Percentiles rank a stretch among this genome's conserved stretches.
phyloP scores from a whole-genome alignment of 75 land plant genomes.

The Picea sitchensis region DNA sequence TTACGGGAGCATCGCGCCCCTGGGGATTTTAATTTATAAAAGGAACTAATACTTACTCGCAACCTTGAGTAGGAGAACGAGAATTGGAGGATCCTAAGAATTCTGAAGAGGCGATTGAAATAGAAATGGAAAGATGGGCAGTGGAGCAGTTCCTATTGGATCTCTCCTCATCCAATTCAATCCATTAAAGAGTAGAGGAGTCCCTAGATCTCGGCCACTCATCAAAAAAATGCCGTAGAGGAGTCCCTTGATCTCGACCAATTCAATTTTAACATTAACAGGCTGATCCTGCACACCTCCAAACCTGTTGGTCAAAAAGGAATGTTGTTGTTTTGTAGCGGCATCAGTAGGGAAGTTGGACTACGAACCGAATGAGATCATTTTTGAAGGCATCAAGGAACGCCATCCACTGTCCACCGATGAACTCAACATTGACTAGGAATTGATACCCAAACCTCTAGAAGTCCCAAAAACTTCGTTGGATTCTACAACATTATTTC shows the following conservation, averaged over 20 bases:
- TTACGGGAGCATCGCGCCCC: too few species aligned
- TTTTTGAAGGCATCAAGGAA: slow-evolving; percentile 23
- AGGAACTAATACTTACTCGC: not conserved
- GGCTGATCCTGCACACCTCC: slow-evolving; percentile 27
- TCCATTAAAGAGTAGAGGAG: slow-evolving; percentile 43
- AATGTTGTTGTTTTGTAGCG: slow-evolving; percentile 50
- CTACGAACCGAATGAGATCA: slow-evolving; percentile 14
- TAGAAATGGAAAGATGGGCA: slow-evolving; percentile 87
- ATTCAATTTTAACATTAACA: slow-evolving; percentile 24
- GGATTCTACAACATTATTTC: slow-evolving; percentile 7
- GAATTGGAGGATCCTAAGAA: slow-evolving; percentile 44
- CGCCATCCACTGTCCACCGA: slow-evolving; percentile 60
- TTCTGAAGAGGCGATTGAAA: slow-evolving; percentile 67
- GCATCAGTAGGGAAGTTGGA: slow-evolving; percentile 19
- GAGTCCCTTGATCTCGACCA: slow-evolving; percentile 16
- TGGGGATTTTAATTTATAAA: too few species aligned
- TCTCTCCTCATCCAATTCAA: slow-evolving; percentile 56
- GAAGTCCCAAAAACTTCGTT: slow-evolving; percentile 50
- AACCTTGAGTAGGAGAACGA: slow-evolving; percentile 55
- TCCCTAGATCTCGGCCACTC: slow-evolving; percentile 81
- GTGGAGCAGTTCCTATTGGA: slow-evolving; percentile 49
- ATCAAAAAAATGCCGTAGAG: slow-evolving; percentile 81
- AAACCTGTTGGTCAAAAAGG: slow-evolving; percentile 39
- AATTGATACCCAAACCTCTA: slow-evolving; percentile 43
- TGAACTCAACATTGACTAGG: too few species aligned